Evolutionary conservation across 495 filamentous ascomycete species (phyloP), one percentile per base, ranked within the genome.

Genomic region (Immersiella caudata): DNA sequence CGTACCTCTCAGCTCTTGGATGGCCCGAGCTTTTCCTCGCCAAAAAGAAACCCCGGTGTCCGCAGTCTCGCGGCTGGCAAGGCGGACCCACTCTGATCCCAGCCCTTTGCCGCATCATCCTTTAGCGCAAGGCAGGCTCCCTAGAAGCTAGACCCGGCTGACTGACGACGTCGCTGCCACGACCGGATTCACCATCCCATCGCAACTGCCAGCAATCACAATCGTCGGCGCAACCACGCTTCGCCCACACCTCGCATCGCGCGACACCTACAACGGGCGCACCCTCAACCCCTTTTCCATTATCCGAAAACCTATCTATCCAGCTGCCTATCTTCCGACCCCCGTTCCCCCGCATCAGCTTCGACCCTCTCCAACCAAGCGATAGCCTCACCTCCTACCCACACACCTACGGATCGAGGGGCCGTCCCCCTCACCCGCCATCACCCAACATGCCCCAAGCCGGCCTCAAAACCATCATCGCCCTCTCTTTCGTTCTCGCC

Each of bases 401-500:
- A 35, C 29, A 33, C 29, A 33, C 29, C 29, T 8, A 25, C 46
- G 54, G 35, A 40, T 20, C 52, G 52, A 50, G 36, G 61, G 59
- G 59, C 27, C 58, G 26, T 59, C 24, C 29, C 58, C 24, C 52
- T 52, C 50, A 35, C 16, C 11, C 22, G 51, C 54, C 33, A 40
- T 35, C 52, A 12, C 6, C 33, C 83, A 87, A 76, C 76, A 97
- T 96, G 92, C 89, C 82, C 67, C 68, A 89, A 72, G 91, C 93
- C 72, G 94, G 95, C 76, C 88, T 98, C 69, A 97, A 96, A 81
- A 99, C 96, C 72, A 99, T 99, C 82, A 98, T 99, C 80, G 92
- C 90, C 61, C 93, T 99, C 72, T 97, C 95, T 71, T 99, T 99
- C 82, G 96, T 99, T 74, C 92, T 99, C 64, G 96, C 96, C 67